Percentiles rank a stretch among this genome's conserved stretches.
phyloP scores from a whole-genome alignment of 208 protist genomes.

The Trypanosoma scelopori region DNA sequence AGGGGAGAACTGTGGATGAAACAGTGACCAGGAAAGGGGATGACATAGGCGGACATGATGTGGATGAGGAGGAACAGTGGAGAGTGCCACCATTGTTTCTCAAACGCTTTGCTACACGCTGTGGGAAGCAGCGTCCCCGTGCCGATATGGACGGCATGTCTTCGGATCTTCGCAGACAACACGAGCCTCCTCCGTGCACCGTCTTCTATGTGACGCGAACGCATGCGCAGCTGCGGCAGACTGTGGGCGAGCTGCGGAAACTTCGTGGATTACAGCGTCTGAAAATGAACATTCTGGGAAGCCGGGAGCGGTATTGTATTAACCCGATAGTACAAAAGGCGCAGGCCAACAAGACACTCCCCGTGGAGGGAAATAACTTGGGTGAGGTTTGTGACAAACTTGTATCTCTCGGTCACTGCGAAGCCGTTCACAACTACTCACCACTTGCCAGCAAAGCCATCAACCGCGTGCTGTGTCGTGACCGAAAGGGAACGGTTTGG shows the following conservation, averaged over 20 bases:
- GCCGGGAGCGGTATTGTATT: conserved; percentile 94
- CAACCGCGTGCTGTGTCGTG: conserved; percentile 31
- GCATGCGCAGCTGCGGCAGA: conserved; percentile 96
- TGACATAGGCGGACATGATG: background rate
- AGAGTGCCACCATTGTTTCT: conserved; percentile 43
- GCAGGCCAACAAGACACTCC: conserved; percentile 49
- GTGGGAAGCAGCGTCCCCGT: conserved; percentile 40
- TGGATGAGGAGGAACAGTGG: conserved; percentile 30
- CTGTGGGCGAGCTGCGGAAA: conserved; percentile 90
- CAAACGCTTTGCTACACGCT: conserved; percentile 48
- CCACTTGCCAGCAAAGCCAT: conserved; percentile 59
- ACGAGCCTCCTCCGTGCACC: conserved; percentile 52
- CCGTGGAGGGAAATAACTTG: conserved; percentile 77
- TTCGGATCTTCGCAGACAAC: conserved; percentile 55
- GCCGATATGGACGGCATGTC: conserved; percentile 52
- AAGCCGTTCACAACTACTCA: conserved; percentile 54
- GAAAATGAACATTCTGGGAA: conserved; percentile 93
- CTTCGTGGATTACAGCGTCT: conserved; percentile 64
- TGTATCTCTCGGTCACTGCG: conserved; percentile 66
- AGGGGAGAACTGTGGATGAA: background rate
- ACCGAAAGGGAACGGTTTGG: conserved; percentile 38
- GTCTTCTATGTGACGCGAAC: conserved; percentile 96
- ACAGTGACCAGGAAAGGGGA: background rate
- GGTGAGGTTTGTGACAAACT: conserved; percentile 85
- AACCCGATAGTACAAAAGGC: conserved; percentile 62